Conservation (phyloP, 108 stramenopile species). For the Cyclotella distinguenda region DNA sequence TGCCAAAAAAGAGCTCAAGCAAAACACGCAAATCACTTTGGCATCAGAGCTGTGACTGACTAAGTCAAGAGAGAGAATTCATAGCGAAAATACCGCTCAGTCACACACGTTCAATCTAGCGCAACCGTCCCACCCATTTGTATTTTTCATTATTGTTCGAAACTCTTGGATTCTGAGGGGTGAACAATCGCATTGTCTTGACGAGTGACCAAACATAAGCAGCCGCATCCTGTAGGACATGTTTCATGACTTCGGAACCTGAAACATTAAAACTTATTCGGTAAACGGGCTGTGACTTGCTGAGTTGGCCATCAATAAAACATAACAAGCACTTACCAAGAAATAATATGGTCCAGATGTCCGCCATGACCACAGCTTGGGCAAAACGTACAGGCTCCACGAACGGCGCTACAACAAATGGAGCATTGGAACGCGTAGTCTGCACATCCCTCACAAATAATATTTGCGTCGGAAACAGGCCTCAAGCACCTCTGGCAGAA, state of each 20-base stretch:
- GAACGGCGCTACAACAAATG: constrained; percentile 72
- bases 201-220: constrained; percentile 44
- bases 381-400: constrained; percentile 71
- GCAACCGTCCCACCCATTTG: no score
- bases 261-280: background rate
- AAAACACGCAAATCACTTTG: no score
- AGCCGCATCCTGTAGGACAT: constrained; percentile 86
- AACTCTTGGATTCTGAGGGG: background rate
- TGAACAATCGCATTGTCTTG: background rate
- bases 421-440: constrained; percentile 74
- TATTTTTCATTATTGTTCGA: no score
- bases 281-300: background rate
- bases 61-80: no score
- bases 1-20: no score
- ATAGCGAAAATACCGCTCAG: no score
- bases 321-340: constrained; percentile 31
- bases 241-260: constrained; percentile 53
- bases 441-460: constrained; percentile 54
- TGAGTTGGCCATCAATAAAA: background rate
- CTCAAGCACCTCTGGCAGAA: constrained; percentile 54
- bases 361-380: constrained; percentile 57
- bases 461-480: constrained; percentile 43
- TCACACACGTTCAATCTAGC: no score
- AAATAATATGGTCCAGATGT: constrained; percentile 65
- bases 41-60: no score